Evolutionary conservation across 352 stramenopile genomes (phyloP), one percentile per base, ranked within the genome.

Genomic region (Pseudoperonospora humuli): DNA sequence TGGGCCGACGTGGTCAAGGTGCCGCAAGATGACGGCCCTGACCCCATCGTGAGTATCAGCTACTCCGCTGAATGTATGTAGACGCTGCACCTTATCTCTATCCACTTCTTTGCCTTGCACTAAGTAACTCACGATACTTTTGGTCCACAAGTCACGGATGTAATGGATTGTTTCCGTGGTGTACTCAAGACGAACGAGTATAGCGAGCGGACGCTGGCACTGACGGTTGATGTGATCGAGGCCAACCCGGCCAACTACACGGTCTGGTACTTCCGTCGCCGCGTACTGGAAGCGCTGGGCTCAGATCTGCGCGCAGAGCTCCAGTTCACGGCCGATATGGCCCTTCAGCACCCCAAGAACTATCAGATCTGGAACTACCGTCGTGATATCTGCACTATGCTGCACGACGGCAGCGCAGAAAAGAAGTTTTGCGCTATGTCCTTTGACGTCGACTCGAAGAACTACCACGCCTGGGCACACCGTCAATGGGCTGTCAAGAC

Each of bases 331-430:
- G 80, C 89, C 50, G 67, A 79, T 28, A 82, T 98, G 59, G 93
- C 92, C 23, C 79, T 96, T 19, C 62, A 75, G 18, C 93, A 97
- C 74, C 95, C 96, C 3, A 99, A 99, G 73, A 99, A 99, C 74
- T 99, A 99, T 75, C 96, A 99, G 68, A 95, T 98, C 58, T 99
- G 96, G 96, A 97, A 98, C 72, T 95, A 99, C 66, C 93, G 96
- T 15, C 78, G 95, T 33, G 92, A 94, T 48, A 75, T 99, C 21
- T 87, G 96, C 49, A 70, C 89, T 36, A 65, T 81, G 45, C 39
- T 94, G 49, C 49, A 75, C 9, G 66, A 97, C 61, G 73, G 74
- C 20, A 74, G 76, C 43, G 45, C 71, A 10, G 96, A 99, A 70
- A 81, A 98, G 44, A 57, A 50, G 7, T 98, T 98, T 54, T 87